Conservation (phyloP, 768 basidiomycete species). For the Trichaptum fuscoviolaceum region DNA sequence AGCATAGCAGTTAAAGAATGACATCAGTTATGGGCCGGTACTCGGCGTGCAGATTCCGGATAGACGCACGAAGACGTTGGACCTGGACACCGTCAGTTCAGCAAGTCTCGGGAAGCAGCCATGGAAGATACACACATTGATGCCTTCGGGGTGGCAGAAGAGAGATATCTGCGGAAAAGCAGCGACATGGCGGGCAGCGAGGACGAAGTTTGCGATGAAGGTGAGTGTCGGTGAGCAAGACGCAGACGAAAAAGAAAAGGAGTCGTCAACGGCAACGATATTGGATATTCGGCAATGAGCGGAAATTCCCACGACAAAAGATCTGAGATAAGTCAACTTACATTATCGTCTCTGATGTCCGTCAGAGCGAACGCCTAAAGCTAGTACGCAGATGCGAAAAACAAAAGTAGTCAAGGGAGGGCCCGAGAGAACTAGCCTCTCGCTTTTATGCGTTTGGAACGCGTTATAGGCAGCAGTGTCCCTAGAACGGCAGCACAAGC, state of each 20-base stretch:
- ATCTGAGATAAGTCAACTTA: not conserved
- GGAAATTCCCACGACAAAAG: not conserved
- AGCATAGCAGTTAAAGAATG: too few species aligned
- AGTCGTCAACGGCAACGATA: not conserved
- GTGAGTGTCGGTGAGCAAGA: not conserved
- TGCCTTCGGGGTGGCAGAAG: constrained; percentile 31
- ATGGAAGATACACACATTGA: constrained; percentile 15
- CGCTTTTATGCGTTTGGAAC: too few species aligned
- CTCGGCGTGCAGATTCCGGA: constrained; percentile 15
- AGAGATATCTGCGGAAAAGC: constrained; percentile 42
- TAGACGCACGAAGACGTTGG: constrained; percentile 29
- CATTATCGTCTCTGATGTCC: too few species aligned
- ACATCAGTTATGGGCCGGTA: constrained; percentile 19
- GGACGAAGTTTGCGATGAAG: not conserved
- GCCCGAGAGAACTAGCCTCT: not conserved
- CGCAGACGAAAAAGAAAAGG: not conserved
- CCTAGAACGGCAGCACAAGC: not conserved
- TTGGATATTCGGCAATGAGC: not conserved
- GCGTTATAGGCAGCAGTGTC: not conserved
- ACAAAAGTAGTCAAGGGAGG: not conserved
- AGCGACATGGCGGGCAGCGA: constrained; percentile 23
- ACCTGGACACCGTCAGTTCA: constrained; percentile 15
- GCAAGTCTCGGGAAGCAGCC: not conserved
- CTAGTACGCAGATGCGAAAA: not conserved
- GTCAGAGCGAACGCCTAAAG: not conserved